Conservation (phyloP, 345 rosid genomes). For the Eutrema heterophyllum region DNA sequence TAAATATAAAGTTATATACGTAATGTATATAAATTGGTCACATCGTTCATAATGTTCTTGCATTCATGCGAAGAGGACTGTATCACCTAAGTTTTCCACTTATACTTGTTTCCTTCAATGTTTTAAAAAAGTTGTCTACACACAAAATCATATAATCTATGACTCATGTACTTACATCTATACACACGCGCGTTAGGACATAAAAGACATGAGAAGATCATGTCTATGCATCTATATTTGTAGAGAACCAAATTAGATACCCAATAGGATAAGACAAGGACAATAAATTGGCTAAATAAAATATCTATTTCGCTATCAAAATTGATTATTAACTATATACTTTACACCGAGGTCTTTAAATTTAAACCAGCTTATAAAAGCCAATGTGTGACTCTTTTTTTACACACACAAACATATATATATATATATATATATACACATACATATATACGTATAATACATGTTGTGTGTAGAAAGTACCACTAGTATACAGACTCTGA, state of each 20-base stretch:
- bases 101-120: constrained; percentile 31
- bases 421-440: neutral
- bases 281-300: neutral
- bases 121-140: neutral
- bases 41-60: constrained; percentile 8
- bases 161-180: constrained; percentile 7
- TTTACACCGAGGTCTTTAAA: constrained; percentile 1
- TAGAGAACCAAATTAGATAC: constrained; percentile 17
- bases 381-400: neutral
- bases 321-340: neutral
- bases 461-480: neutral
- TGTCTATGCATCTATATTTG: constrained; percentile 11
- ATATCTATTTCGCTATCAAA: constrained; percentile 22
- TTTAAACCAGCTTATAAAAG: neutral
- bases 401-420: neutral
- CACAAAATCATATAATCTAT: neutral
- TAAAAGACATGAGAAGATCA: constrained; percentile 20
- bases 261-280: constrained; percentile 18
- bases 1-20: neutral
- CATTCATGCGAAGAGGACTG: constrained; percentile 11
- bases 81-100: constrained; percentile 39
- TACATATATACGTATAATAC: too few relatives aligned
- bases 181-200: constrained; percentile 20
- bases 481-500: constrained; percentile 3
- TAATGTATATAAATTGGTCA: neutral